phyloP scores from a whole-genome alignment of 2,329 filamentous ascomycete species.

The Paracoccidioides lutzii region DNA sequence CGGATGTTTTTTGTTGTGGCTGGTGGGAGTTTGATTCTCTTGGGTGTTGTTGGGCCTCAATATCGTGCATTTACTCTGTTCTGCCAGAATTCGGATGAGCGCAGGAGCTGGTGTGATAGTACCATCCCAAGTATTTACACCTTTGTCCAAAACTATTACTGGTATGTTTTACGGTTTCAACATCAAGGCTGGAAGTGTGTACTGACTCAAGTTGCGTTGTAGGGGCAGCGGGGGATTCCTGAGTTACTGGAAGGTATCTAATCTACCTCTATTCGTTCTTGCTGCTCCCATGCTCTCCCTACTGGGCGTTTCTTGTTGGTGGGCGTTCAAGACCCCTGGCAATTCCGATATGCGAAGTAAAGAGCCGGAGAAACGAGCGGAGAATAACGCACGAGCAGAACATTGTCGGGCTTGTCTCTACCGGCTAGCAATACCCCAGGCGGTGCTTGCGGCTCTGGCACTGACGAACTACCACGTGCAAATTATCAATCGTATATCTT shows the following conservation, averaged over 20 bases:
- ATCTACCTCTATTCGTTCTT: constrained; percentile 76
- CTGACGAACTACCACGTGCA: constrained; percentile 81
- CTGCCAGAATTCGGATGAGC: constrained; percentile 36
- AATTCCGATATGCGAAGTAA: background rate
- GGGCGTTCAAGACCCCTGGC: constrained; percentile 27
- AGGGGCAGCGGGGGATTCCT: constrained; percentile 60
- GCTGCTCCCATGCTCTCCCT: constrained; percentile 64
- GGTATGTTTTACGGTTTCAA: constrained; percentile 44
- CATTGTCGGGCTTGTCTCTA: constrained; percentile 21
- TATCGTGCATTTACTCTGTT: constrained; percentile 59
- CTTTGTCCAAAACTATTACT: constrained; percentile 82
- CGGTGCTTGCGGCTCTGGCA: constrained; percentile 57
- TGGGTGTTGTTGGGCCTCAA: constrained; percentile 62
- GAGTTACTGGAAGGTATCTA: constrained; percentile 77
- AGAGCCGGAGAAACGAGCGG: constrained; percentile 5
- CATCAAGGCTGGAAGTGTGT: background rate
- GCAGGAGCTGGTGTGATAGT: constrained; percentile 61
- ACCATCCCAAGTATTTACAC: constrained; percentile 76
- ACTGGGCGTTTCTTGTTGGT: constrained; percentile 48
- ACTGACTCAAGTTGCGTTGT: background rate
- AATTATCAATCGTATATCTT: constrained; percentile 79
- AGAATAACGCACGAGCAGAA: background rate
- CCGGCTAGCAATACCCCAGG: constrained; percentile 58
- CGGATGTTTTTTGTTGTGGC: constrained; percentile 47
- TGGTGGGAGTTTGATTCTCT: constrained; percentile 54